Percentiles rank a stretch among this genome's conserved stretches.
Evolutionary conservation across 257 asterid species (phyloP).

Genomic region (Avicennia marina): DNA sequence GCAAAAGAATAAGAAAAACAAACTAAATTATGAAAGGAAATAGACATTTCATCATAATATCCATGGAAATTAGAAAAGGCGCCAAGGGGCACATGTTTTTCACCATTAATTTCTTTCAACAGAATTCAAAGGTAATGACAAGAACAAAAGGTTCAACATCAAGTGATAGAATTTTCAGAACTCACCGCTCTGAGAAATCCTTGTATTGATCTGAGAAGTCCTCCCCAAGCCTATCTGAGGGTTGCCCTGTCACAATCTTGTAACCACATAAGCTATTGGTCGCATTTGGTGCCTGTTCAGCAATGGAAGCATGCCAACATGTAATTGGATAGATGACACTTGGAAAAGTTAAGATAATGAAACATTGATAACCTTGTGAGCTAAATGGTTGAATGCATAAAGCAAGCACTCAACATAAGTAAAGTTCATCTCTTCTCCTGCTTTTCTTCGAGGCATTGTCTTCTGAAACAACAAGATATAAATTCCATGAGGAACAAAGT

Average conservation of each 20-base stretch:
- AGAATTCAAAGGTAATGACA: not conserved
- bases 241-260: constrained; percentile 97
- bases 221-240: constrained; percentile 97
- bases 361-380: constrained; percentile 59
- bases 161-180: constrained; percentile 9
- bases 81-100: not conserved
- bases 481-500: constrained; percentile 16
- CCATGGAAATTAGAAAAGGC: not conserved
- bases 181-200: constrained; percentile 76
- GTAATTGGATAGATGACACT: constrained; percentile 8
- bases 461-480: constrained; percentile 43
- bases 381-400: constrained; percentile 82
- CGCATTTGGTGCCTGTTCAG: constrained; percentile 82
- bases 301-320: constrained; percentile 18
- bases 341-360: constrained; percentile 15
- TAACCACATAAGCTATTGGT: constrained; percentile 87
- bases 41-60: not conserved
- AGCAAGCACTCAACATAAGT: constrained; percentile 86
- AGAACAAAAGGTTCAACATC: not conserved
- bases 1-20: constrained; percentile 6
- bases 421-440: constrained; percentile 88
- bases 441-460: constrained; percentile 73
- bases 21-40: constrained; percentile 2
- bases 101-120: not conserved
- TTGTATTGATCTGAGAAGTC: constrained; percentile 76